Evolutionary conservation across 2,329 filamentous ascomycete species (phyloP).

Genomic region (Alternaria solani): DNA sequence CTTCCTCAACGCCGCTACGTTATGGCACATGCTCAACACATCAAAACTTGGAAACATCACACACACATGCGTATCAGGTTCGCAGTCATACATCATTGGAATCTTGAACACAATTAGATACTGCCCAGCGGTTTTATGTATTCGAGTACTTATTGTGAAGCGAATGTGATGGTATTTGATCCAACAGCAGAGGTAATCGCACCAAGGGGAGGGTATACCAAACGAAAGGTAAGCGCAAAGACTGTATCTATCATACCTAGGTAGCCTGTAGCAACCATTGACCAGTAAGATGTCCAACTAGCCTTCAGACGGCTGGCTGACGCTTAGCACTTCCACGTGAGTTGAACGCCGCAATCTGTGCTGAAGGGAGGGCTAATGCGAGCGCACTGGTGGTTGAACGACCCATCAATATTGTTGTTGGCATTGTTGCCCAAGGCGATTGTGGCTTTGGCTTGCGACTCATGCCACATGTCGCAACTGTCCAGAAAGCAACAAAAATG

Average conservation of each 20-base stretch:
- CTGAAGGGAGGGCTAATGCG: not conserved
- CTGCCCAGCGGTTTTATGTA: not conserved
- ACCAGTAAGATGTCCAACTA: not conserved
- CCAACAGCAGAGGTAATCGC: not conserved
- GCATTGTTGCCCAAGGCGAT: not conserved
- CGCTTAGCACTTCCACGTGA: not conserved
- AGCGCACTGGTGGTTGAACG: not conserved
- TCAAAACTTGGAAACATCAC: no score
- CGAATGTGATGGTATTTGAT: not conserved
- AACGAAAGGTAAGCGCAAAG: not conserved
- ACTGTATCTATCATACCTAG: not conserved
- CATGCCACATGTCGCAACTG: no score
- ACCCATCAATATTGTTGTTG: not conserved
- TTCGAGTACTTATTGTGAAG: not conserved
- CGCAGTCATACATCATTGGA: not conserved
- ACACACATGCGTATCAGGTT: no score
- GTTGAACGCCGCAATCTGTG: not conserved
- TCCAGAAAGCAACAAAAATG: no score
- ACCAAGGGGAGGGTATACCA: not conserved
- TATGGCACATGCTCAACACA: not conserved
- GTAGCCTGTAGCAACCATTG: not conserved
- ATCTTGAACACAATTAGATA: not conserved
- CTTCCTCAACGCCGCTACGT: not conserved
- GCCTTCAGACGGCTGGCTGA: not conserved
- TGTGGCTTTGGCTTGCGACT: not conserved